Base-by-base conservation (phyloP, 2,329 filamentous ascomycete species). In the Capronia epimyces region DNA sequence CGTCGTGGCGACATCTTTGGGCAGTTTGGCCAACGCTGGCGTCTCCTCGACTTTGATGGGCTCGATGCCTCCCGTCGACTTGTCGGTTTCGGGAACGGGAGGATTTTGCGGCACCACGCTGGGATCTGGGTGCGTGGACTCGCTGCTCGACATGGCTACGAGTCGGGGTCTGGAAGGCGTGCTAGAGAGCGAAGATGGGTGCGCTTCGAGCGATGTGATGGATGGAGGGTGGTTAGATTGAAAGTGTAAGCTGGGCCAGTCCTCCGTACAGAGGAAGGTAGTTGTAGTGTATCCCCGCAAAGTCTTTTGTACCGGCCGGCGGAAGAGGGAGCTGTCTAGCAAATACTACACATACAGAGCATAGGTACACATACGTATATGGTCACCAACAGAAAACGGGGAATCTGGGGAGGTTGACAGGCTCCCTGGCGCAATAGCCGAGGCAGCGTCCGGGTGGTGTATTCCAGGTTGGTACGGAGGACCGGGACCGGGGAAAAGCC, bases 71-170 rank as follows among this genome's bases (percentile, higher is more conserved):
- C 43, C 43, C 25, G 34, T 9, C 7, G 20, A 12, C 15, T 18
- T 37, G 34, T 48, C 55, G 25, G 20, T 36, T 22, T 52, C 49
- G 15, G 42, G n/a, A n/a, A 43, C 49, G 15, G 42, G n/a, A n/a
- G 46, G 39, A 3, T 52, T 46, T 13, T 57, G 55, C 37, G 52
- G 55, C 22, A 55, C 52, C 25, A 55, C 49, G 27, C 49, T 43
- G 27, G 55, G 46, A 46, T 57, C 55, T 15, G 55, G 55, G n/a
- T 55, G 46, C 13, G 52, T 40, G 18, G 52, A 24, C 34, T 55
- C 55, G 43, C 13, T 53, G 46, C 32, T 53, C 3, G 55, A 57
- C 55, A 57, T 57, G 42, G n/a, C 52, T 13, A 45, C 29, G 10
- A 47, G 32, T 8, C 4, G 16, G 7, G 6, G 39, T 29, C 5